Evolutionary conservation across 2,329 filamentous ascomycete species (phyloP), one percentile per base, ranked within the genome.

Genomic region (Aspergillus sp.): DNA sequence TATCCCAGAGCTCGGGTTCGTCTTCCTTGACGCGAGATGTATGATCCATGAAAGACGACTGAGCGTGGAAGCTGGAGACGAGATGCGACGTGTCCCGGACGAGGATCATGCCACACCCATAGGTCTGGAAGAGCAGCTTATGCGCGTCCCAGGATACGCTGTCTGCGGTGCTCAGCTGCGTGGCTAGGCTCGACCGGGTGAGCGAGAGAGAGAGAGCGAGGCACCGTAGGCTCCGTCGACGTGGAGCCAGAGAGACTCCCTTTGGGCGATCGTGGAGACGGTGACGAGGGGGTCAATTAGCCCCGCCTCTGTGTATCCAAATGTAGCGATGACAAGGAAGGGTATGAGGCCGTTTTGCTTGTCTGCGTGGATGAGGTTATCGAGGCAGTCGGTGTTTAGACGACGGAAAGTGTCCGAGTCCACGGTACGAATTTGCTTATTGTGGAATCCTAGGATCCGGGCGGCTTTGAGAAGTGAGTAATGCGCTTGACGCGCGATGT

Each of bases 81-180:
- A 68, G 59, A 6, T 50, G 39, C 2, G 11, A 9, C 4, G 42
- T 54, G 14, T 71, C 46, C 1, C 64, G 60, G 2, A 64, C 55
- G 0, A 72, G 55, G 2, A 67, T 47, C 14, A 69, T 63, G 1
- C 69, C 69, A 54, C 67, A 71, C 2, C 66, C 66, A 52, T 69
- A 66, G 11, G 64, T 68, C 49, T 67, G 65, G 36, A 70, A 69
- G 1, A 68, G 57, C 65, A 67, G 69, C 42, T 70, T 70, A 50
- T 69, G 68, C 1, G 62, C 68, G 55, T 70, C 68, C 68, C 67
- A 70, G 2, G 68, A 58, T 10, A 71, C 55, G 52, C 66, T 70
- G 42, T 70, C 60, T 5, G 59, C 67, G 5, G 42, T 45, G 6
- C 51, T 59, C 0, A 72, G 10, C 14, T 59, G 64, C n/a, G 54